Percentiles rank a stretch among this genome's conserved stretches.
These are phyloP conservation scores for Wickerhamiella azyma DNA, from an alignment of 805 yeast species.

Conservation along the genomic window DNA sequence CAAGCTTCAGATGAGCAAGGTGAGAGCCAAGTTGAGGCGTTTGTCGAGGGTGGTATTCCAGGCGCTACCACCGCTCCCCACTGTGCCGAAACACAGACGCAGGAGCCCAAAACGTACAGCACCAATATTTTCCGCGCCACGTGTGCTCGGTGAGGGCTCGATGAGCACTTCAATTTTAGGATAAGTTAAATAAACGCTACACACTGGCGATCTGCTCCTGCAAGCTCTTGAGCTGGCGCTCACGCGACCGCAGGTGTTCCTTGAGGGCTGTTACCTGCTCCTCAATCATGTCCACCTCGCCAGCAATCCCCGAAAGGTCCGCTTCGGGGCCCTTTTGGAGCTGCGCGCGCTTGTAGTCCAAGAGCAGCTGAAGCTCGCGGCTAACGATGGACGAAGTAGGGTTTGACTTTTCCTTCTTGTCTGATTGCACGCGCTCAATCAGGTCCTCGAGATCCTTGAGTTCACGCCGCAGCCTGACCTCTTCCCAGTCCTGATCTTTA, in stretches of 20 bases:
- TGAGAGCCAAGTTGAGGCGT: no score
- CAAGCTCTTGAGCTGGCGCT: conserved; percentile 42
- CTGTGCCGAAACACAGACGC: no score
- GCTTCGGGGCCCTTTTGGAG: conserved; percentile 24
- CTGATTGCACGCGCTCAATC: conserved; percentile 40
- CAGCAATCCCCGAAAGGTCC: conserved; percentile 26
- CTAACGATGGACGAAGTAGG: conserved; percentile 29
- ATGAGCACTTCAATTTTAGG: no score
- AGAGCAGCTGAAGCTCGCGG: conserved; percentile 67
- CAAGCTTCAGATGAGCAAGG: not conserved
- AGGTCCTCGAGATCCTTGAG: conserved; percentile 60
- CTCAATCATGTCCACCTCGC: conserved; percentile 54
- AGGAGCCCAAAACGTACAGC: no score
- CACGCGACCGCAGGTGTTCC: conserved; percentile 49
- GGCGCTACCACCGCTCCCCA: no score
- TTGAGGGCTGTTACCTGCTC: conserved; percentile 64
- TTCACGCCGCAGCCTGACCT: conserved; percentile 67
- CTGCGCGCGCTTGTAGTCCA: conserved; percentile 60
- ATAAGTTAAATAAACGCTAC: not conserved
- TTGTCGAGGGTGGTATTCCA: no score
- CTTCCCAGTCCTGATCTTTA: conserved; percentile 88
- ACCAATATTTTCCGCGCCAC: no score
- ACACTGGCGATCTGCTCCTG: conserved; percentile 19
- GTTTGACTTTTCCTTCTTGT: conserved; percentile 18
- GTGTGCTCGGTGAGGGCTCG: no score